Base-by-base conservation (phyloP, 1,139 yeast species). In the Sugiyamaella novakii region DNA sequence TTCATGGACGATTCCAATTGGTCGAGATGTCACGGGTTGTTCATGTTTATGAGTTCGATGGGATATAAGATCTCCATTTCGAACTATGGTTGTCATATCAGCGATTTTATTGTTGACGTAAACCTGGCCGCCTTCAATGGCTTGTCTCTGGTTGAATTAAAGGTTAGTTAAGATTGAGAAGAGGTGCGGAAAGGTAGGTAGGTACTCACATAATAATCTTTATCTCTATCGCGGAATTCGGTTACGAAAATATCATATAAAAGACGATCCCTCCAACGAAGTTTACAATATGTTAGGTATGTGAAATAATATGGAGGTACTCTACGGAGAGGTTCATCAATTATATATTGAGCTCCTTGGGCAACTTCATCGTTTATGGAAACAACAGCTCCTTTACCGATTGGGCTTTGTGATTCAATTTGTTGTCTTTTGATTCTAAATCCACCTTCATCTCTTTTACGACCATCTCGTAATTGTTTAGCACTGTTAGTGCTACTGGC, bases 1-100 rank as follows among this genome's bases (percentile, higher is more conserved):
- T 62, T 89, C 91, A 62, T 76, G 80, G 0, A 92, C 91, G 35
- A 88, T 83, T 49, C 77, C 77, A 39, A 92, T 83, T 0, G 79
- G 79, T 46, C 80, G 73, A 0, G 91, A 79, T 1, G 87, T 76
- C 1, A 92, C 96, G 0, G 96, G 83, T 1, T 96, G 96, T 61
- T 91, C 98, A 61, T 92, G 96, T 50, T 95, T 78, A 63, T 88
- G 97, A 42, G 86, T 78, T 53, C 87, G 71, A 66, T 94, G 98
- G 27, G 82, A 75, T 14, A 92, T 87, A 41, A 86, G 72, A 58
- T 92, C 97, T 0, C 98, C 98, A 64, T 91, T 87, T 45, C 79
- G 70, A 2, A 94, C 80, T 1, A 84, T 66, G 0, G 87, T 76
- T 7, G 87, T 88, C 25, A 83, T 59, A 39, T 71, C 69, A 0